phyloP scores from a whole-genome alignment of 2,329 filamentous ascomycete genomes.

The Camillea tinctor region DNA sequence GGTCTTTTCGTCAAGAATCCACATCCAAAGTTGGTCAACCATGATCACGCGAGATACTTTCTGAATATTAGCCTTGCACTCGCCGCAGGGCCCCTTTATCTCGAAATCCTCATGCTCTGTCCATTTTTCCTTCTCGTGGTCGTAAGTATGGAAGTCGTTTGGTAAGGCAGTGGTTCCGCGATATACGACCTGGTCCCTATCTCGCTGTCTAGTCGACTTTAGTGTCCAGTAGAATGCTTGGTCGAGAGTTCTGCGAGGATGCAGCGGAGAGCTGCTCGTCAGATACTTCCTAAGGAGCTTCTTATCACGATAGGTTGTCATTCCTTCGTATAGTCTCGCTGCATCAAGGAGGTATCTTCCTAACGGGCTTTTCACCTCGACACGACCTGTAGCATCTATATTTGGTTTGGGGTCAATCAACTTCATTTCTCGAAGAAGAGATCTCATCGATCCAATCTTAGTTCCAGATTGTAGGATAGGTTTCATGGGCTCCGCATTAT shows the following conservation, averaged over 20 bases:
- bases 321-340: slow-evolving; percentile 36
- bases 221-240: slow-evolving; percentile 45
- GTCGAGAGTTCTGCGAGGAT: slow-evolving; percentile 46
- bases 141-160: slow-evolving; percentile 22
- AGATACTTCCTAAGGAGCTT: slow-evolving; percentile 35
- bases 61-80: slow-evolving; percentile 7
- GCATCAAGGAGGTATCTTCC: slow-evolving; percentile 34
- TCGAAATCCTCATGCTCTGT: slow-evolving; percentile 1
- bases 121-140: slow-evolving; percentile 1
- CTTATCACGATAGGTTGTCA: slow-evolving; percentile 36
- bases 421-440: background rate
- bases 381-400: slow-evolving; percentile 1
- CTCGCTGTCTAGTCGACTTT: slow-evolving; percentile 38
- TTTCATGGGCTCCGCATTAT: no score
- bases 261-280: slow-evolving; percentile 34
- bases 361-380: slow-evolving; percentile 15
- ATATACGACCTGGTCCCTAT: slow-evolving; percentile 44
- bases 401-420: background rate
- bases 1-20: slow-evolving; percentile 39
- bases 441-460: background rate
- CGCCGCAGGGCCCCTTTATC: background rate
- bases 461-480: no score
- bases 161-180: slow-evolving; percentile 32
- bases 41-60: slow-evolving; percentile 33
- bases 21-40: slow-evolving; percentile 47